These are phyloP conservation scores for Fusarium napiforme DNA, from an alignment of 2,329 filamentous ascomycete genomes.

Conservation along the genomic window DNA sequence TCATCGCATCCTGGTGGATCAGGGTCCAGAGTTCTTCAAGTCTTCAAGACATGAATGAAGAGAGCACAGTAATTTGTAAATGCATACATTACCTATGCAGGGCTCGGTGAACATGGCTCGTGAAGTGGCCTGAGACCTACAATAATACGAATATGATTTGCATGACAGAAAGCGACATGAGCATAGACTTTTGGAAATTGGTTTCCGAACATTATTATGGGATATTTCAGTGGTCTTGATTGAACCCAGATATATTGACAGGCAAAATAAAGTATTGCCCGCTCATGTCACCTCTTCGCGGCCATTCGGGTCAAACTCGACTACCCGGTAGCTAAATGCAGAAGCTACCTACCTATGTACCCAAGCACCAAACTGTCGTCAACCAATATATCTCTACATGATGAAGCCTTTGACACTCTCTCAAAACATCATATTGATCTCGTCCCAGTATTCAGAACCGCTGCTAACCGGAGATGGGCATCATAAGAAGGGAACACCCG, in stretches of 20 bases:
- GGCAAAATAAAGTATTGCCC: neutral
- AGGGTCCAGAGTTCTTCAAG: conserved; percentile 22
- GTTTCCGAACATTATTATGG: neutral
- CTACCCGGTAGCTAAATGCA: neutral
- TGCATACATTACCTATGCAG: conserved; percentile 27
- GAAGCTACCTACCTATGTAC: neutral
- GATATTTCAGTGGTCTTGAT: neutral
- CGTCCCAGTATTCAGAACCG: neutral
- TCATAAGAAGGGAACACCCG: conserved; percentile 25
- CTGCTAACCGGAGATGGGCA: conserved; percentile 17
- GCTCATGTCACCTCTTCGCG: neutral
- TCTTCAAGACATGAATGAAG: neutral
- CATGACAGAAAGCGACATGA: neutral
- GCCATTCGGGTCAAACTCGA: neutral
- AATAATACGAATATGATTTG: conserved; percentile 8
- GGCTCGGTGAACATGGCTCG: neutral
- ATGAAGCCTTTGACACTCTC: neutral
- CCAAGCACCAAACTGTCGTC: neutral
- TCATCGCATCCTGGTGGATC: conserved; percentile 33
- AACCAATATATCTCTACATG: neutral
- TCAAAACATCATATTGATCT: neutral
- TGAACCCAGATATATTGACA: conserved; percentile 16
- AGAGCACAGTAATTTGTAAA: neutral
- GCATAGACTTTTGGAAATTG: neutral
- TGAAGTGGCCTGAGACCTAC: conserved; percentile 1